Percentiles rank a stretch among this genome's conserved stretches.
These are phyloP conservation scores for Penicillium waksmanii DNA, from an alignment of 495 filamentous ascomycete genomes.

Conservation along the genomic window DNA sequence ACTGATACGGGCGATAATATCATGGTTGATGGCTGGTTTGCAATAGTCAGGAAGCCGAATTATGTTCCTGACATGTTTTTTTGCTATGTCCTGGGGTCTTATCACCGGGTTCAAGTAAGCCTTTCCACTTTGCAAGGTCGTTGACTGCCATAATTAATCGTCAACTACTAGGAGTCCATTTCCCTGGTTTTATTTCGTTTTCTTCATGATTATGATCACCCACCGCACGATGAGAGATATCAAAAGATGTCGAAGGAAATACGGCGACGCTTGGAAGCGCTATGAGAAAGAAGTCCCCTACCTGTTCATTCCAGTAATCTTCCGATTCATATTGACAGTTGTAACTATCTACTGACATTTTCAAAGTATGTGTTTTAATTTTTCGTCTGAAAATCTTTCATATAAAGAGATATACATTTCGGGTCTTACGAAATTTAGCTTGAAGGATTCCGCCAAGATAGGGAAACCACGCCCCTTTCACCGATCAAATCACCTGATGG, in stretches of 20 bases:
- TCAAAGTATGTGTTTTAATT: slow-evolving; percentile 13
- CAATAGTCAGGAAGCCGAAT: slow-evolving; percentile 85
- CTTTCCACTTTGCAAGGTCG: not conserved
- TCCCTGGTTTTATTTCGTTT: slow-evolving; percentile 93
- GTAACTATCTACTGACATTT: not conserved
- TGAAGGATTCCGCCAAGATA: not conserved
- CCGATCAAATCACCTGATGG: not conserved
- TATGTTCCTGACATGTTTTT: slow-evolving; percentile 85
- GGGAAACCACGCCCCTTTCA: not conserved
- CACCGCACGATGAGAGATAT: slow-evolving; percentile 86
- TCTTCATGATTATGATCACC: slow-evolving; percentile 86
- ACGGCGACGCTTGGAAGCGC: slow-evolving; percentile 87
- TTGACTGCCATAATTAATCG: not conserved
- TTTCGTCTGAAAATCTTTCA: not conserved
- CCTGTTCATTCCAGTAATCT: slow-evolving; percentile 90
- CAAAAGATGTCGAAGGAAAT: slow-evolving; percentile 76
- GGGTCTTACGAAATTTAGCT: not conserved
- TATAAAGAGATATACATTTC: not conserved
- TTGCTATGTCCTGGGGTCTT: slow-evolving; percentile 68
- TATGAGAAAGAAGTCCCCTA: slow-evolving; percentile 87
- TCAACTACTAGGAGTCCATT: slow-evolving; percentile 42
- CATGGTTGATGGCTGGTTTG: slow-evolving; percentile 88
- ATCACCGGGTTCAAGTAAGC: slow-evolving; percentile 59
- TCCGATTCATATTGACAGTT: not conserved
- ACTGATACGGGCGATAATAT: slow-evolving; percentile 76